Evolutionary conservation across 148 eudicot genomes (phyloP), one percentile per base, ranked within the genome.

Genomic region (Pharnaceum exiguum): DNA sequence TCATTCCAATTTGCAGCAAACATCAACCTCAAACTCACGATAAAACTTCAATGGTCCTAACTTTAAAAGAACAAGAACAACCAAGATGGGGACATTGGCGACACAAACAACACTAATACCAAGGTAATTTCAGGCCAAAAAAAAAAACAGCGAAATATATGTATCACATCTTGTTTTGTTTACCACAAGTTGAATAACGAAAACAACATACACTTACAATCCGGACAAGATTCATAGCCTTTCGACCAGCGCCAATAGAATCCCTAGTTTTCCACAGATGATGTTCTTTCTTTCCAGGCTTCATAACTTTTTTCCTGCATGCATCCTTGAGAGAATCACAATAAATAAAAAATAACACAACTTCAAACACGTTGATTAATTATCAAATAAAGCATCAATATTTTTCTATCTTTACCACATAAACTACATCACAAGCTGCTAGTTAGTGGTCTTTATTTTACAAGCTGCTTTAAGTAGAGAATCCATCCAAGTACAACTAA

Each of bases 211-310:
- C 62, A 62, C 95, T 63, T 75, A 87, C 96, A 60, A 68, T 82
- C 55, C 71, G 87, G 69, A 91, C 78, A 37, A 85, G 85, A 75
- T 85, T 77, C 50, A 87, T 76, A 37, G 98, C 96, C 72, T 91
- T 85, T 51, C 82, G 85, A 30, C 98, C 98, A 36, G 96, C 87
- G n/a, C 78, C 80, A 36, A 82, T 65, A 51, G 96, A 75, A 57
- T 91, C 96, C 79, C 81, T 85, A 62, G 76, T 77, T 51, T 59
- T 75, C 96, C 98, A 91, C 51, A 87, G 61, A 65, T 91, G 98
- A 67, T 87, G 98, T 60, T 91, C 88, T 72, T 60, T 79, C 63
- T 81, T 87, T 40, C 86, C 84, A n/a, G 75, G 57, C 53, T 77
- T 87, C 77, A 69, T 75, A 7, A 53, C 27, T 16, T 37, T 18